Evolutionary conservation across 495 filamentous ascomycete species (phyloP), one percentile per base, ranked within the genome.

Genomic region (Extremus antarcticus): DNA sequence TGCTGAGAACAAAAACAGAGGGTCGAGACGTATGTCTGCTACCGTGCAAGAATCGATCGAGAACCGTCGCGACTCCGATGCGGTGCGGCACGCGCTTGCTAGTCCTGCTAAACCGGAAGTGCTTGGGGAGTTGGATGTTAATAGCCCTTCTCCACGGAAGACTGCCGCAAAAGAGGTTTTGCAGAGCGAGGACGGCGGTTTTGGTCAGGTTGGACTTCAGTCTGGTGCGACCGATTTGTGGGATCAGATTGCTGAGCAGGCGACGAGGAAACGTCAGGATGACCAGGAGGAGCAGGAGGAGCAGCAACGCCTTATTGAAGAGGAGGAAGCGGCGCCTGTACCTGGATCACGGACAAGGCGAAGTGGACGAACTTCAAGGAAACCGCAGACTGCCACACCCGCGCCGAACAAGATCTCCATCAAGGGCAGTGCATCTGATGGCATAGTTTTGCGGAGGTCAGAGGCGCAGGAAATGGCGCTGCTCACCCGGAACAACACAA

Each of bases 391-490:
- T 1, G 54, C 55, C 15, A 60, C 24, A 62, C 49, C 65, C 64
- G 40, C 57, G 56, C 67, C 79, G 61, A 71, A 72, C 57, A 77
- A 71, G 55, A 77, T 83, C 54, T 69, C 78, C 0, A 74, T 84
- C 10, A 76, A 79, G 25, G 79, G 80, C 57, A 76, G 76, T 9
- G 72, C 68, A 3, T 35, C 29, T 35, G 78, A 81, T 52, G 77
- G 76, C 43, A 68, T 81, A 22, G 76, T 80, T 41, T 65, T 80
- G 9, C 74, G 78, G 55, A 73, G 73, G 43, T 77, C 76, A 1
- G 77, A 83, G 55, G 75, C 78, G 2, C 81, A 84, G 57, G 73
- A 82, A 48, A 60, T 82, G 17, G 74, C 77, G 0, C 63, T 78
- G 53, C 57, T 68, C 13, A 83, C 79, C 2, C 70, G 74, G 47